Evolutionary conservation across 1,139 yeast species (phyloP), one percentile per base, ranked within the genome.

Genomic region (Nakaseomyces kungkrabaensis): DNA sequence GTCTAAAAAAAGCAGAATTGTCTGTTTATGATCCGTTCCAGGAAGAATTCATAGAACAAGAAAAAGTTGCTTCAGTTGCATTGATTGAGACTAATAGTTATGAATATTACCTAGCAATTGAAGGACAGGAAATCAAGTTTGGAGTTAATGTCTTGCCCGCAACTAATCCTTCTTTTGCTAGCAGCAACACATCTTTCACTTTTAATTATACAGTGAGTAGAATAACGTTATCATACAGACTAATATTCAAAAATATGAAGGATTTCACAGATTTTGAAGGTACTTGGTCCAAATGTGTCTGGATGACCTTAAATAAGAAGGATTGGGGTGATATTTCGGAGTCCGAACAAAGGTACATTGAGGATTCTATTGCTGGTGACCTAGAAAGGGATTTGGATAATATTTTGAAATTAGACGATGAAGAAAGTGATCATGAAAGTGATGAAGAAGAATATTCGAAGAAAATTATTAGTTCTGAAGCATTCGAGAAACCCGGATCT

Each of bases 121-220:
- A 62, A 13, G 63, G 69, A 1, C 48, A 58, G 5, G 60, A 58
- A 4, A 38, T 57, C 4, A 59, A 63, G 5, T 62, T 84, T 22
- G 79, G 78, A 3, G 68, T 76, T 4, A 59, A 64, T 1, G 61
- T 86, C 27, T 62, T 69, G 17, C 72, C 77, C 8, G 73, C 74
- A 36, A 70, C 85, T 69, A 81, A 77, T 58, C 89, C 95, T 1
- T 74, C 78, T 11, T 83, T 86, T 62, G 79, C 82, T 59, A 74
- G 71, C 52, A 81, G 77, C 37, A 74, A 75, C 34, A 56, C 66
- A 9, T 74, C 86, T 0, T 85, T 88, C 58, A 75, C 83, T 34
- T 88, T 87, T 74, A 85, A 85, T 60, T 74, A 77, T 55, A 70
- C 69, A 33, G 60, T 69, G 1, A 67, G 60, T 4, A 70, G 63